These are phyloP conservation scores for Tagetes patula DNA, from an alignment of 129 eudicot genomes.

Conservation along the genomic window DNA sequence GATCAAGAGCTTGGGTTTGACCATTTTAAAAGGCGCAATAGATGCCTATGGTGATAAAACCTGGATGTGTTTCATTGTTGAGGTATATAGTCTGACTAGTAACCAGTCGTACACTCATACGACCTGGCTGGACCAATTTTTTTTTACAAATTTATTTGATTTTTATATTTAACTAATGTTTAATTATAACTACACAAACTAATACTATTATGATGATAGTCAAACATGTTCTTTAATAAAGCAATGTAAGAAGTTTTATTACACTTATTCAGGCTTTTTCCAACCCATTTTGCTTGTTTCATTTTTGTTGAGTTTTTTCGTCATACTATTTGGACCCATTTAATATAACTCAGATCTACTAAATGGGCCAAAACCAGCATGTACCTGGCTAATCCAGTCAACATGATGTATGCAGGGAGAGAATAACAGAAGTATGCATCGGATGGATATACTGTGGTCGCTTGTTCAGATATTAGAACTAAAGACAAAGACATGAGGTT, in stretches of 20 bases:
- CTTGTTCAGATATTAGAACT: slow-evolving; percentile 67
- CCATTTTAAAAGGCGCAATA: slow-evolving; percentile 74
- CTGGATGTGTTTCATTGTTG: slow-evolving; percentile 85
- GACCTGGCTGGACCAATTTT: neutral
- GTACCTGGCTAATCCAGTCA: neutral
- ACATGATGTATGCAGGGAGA: slow-evolving; percentile 44
- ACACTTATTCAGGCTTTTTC: neutral
- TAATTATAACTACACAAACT: neutral
- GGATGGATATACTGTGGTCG: slow-evolving; percentile 77
- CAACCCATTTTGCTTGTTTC: neutral
- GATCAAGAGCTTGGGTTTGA: slow-evolving; percentile 73
- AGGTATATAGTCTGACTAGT: slow-evolving; percentile 42
- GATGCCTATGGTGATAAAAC: slow-evolving; percentile 66
- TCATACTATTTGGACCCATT: neutral
- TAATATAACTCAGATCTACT: neutral
- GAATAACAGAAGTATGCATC: slow-evolving; percentile 64
- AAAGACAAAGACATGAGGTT: slow-evolving; percentile 31
- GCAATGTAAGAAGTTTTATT: slow-evolving; percentile 1
- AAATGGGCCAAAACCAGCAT: slow-evolving; percentile 5
- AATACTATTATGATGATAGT: neutral
- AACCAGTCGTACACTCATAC: neutral
- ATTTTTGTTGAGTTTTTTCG: too few relatives aligned
- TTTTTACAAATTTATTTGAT: neutral
- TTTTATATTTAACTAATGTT: neutral
- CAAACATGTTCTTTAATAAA: neutral